phyloP scores from a whole-genome alignment of 371 early-diverging fungal genomes.

The Saksenaea oblongispora region DNA sequence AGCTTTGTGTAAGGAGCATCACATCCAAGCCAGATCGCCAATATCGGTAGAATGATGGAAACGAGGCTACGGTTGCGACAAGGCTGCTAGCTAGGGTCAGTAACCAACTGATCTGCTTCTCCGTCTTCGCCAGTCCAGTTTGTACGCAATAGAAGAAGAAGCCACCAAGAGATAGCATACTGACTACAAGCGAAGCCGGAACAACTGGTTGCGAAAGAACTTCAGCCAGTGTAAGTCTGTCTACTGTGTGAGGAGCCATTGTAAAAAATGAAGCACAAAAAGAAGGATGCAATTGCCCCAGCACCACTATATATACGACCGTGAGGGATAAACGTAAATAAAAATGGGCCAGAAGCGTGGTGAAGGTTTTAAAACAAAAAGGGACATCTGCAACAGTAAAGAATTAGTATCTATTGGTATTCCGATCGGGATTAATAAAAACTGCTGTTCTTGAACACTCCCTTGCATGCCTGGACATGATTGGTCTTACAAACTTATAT shows the following conservation, averaged over 20 bases:
- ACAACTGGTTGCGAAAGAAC: conserved; percentile 27
- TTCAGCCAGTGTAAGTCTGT: conserved; percentile 21
- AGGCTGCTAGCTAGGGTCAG: conserved; percentile 41
- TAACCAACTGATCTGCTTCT: conserved; percentile 41
- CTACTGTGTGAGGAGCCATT: conserved; percentile 2
- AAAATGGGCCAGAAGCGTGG: not conserved
- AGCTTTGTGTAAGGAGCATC: conserved; percentile 3
- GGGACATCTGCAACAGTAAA: not conserved
- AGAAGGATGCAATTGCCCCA: not conserved
- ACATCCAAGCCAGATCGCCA: conserved; percentile 39
- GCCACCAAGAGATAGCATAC: conserved; percentile 11
- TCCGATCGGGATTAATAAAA: not conserved
- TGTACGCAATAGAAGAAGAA: conserved; percentile 29
- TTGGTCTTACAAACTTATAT: not conserved
- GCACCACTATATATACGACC: no score
- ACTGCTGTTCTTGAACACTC: not conserved
- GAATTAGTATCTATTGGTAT: not conserved
- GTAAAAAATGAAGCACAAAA: not conserved
- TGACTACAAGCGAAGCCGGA: conserved; percentile 12
- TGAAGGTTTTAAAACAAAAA: not conserved
- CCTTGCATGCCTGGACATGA: not conserved
- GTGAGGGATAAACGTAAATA: no score
- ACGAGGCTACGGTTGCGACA: conserved; percentile 32
- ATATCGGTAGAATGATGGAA: conserved; percentile 28
- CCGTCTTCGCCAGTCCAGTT: conserved; percentile 24